A percentile compares a stretch with the other conserved stretches of the same genome.
Evolutionary conservation across 2,329 filamentous ascomycete species (phyloP).

Genomic region (Colletotrichum melonis): DNA sequence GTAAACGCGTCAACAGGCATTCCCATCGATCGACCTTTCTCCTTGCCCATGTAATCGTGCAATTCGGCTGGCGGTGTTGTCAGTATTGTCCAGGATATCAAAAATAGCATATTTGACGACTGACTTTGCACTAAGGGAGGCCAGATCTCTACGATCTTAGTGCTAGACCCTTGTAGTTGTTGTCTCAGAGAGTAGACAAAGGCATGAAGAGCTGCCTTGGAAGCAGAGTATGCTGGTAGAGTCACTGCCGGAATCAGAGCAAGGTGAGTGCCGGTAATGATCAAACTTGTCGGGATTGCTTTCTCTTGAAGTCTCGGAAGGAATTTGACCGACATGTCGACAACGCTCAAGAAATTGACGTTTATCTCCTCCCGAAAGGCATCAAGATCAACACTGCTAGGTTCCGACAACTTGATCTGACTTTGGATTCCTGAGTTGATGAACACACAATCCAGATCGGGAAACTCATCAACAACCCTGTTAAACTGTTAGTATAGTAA

Average conservation of each 20-base stretch:
- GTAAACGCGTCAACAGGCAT: conserved; percentile 46
- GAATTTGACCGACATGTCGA: conserved; percentile 42
- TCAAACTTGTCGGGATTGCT: conserved; percentile 21
- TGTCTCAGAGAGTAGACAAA: conserved; percentile 53
- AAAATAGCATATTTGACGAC: not conserved
- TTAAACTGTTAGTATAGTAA: not conserved
- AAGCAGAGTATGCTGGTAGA: conserved; percentile 54
- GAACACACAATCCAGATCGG: conserved; percentile 65
- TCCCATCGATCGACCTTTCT: conserved; percentile 34
- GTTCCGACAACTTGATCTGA: conserved; percentile 51
- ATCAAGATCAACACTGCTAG: conserved; percentile 43
- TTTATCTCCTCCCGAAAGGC: conserved; percentile 42
- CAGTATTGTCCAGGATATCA: conserved; percentile 38
- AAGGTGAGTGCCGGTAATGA: conserved; percentile 38
- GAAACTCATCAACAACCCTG: conserved; percentile 46
- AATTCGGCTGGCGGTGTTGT: conserved; percentile 36
- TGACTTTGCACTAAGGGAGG: conserved; percentile 47
- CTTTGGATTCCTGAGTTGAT: conserved; percentile 68
- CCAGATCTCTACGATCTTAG: conserved; percentile 51
- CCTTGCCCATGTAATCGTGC: conserved; percentile 38
- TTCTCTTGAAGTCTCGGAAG: conserved; percentile 42
- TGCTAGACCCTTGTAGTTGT: conserved; percentile 43
- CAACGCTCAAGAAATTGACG: conserved; percentile 43
- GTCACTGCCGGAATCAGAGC: conserved; percentile 47
- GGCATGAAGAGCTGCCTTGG: conserved; percentile 55